Percentiles rank a stretch among this genome's conserved stretches.
These are phyloP conservation scores for Glycine tomentella DNA, from an alignment of 306 rosid species.

Conservation along the genomic window DNA sequence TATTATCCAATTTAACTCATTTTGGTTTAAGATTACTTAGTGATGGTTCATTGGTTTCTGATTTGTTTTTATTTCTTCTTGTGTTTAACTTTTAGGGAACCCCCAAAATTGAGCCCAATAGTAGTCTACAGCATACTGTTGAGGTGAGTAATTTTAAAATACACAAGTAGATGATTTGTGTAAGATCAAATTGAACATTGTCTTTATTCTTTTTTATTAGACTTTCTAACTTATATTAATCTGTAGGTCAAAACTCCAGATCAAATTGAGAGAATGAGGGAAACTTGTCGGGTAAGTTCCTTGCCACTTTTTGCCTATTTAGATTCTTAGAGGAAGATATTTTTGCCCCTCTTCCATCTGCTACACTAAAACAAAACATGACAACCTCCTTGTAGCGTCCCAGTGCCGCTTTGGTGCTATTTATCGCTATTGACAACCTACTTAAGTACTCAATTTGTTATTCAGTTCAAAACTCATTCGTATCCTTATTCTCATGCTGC, in stretches of 20 bases:
- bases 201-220: not conserved
- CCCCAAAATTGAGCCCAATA: conserved; percentile 84
- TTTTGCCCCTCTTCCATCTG: not conserved
- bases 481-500: no score
- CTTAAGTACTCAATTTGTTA: no score
- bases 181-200: not conserved
- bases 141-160: conserved; percentile 63
- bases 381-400: no score
- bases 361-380: no score
- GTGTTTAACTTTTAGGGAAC: conserved; percentile 62
- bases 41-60: conserved; percentile 32
- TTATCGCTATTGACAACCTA: no score
- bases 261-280: conserved; percentile 86
- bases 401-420: no score
- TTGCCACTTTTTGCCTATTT: not conserved
- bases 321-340: not conserved
- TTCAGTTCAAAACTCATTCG: no score
- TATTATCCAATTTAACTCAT: conserved; percentile 14
- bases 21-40: conserved; percentile 26
- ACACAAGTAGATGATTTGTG: conserved; percentile 5
- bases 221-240: conserved; percentile 32
- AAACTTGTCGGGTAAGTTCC: conserved; percentile 74
- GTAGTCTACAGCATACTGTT: conserved; percentile 77
- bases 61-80: conserved; percentile 38
- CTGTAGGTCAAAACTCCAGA: conserved; percentile 81